Conservation (phyloP, 208 protist genomes). For the Crithidia sp. region DNA sequence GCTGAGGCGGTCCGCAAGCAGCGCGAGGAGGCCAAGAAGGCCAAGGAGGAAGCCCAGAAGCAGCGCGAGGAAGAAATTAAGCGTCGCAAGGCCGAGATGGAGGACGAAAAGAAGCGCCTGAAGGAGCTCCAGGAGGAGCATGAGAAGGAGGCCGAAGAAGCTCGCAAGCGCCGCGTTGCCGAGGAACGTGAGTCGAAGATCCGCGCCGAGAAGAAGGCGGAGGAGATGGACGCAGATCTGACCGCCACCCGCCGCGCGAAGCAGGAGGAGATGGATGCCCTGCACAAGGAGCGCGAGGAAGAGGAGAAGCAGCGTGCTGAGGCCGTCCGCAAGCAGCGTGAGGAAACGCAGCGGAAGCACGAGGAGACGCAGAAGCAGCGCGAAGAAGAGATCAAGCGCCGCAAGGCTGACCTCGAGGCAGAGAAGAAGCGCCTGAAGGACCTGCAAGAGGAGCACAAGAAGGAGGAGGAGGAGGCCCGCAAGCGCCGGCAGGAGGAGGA, state of each 20-base stretch:
- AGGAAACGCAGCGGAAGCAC: constrained; percentile 25
- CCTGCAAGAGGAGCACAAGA: constrained; percentile 31
- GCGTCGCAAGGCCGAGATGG: constrained; percentile 32
- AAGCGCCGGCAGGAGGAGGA: constrained; percentile 22
- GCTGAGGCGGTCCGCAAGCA: constrained; percentile 31
- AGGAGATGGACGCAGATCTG: constrained; percentile 26
- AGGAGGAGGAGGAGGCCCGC: constrained; percentile 34
- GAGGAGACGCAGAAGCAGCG: constrained; percentile 21
- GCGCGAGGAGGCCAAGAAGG: constrained; percentile 33
- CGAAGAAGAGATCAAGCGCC: constrained; percentile 27
- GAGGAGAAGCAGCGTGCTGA: constrained; percentile 40
- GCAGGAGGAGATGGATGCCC: constrained; percentile 27
- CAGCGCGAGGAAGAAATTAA: constrained; percentile 49
- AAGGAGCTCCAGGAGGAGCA: constrained; percentile 46
- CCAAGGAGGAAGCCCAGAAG: constrained; percentile 40
- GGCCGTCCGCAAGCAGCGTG: constrained; percentile 33
- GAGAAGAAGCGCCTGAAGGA: constrained; percentile 31
- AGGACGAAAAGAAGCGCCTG: constrained; percentile 36
- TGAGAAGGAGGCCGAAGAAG: constrained; percentile 43
- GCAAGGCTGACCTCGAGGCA: constrained; percentile 24
- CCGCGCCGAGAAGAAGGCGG: constrained; percentile 25
- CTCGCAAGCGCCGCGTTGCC: constrained; percentile 29
- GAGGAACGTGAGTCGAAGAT: constrained; percentile 45
- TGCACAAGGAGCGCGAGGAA: constrained; percentile 32
- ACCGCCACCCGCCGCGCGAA: constrained; percentile 25